Base-by-base conservation (phyloP, 768 basidiomycete species). In the Lactarius pseudohatsudake region DNA sequence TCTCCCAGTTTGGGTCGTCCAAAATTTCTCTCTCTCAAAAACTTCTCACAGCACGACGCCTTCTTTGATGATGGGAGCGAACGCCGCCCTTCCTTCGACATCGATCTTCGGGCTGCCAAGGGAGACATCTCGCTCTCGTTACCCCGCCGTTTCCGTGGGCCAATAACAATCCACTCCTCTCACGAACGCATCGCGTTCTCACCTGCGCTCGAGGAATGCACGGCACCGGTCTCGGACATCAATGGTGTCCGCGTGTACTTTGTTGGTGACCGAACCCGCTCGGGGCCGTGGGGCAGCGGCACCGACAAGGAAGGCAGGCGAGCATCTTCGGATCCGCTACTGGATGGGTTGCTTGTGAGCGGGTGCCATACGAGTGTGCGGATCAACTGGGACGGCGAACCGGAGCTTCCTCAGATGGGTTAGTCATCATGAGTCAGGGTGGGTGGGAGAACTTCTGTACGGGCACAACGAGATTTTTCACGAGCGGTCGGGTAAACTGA, bases 81-180 rank as follows among this genome's bases (percentile, higher is more conserved):
- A 6, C 9, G 4, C 1, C 65, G 56, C 18, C 65, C 65, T 30
- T 26, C 56, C n/a, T 38, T 62, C 22, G 28, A 58, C n/a, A 54
- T 62, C 13, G 30, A 40, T 1, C 47, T 66, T 32, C 36, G 16
- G 5, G 56, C 61, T 1, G 1, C 32, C 15, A 32, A 26, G 9
- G 65, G 60, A n/a, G 60, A 50, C 26, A 15, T 57, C 26, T 56
- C 30, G 3, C 11, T 66, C 61, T 53, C 61, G 2, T 56, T 66
- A 4, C 65, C 61, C 2, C 61, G n/a, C 36, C 20, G 9, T 36
- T 66, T 66, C 57, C 61, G 56, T 3, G 57, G 65, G 38, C 55
- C 43, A 4, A 58, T 62, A 10, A 62, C 60, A 5, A 66, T 66
- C 38, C n/a, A 34, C 28, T 26, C 61, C n/a, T 3, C 26, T 16